Evolutionary conservation across 768 basidiomycete genomes (phyloP).

Genomic region (Mycena maculata): DNA sequence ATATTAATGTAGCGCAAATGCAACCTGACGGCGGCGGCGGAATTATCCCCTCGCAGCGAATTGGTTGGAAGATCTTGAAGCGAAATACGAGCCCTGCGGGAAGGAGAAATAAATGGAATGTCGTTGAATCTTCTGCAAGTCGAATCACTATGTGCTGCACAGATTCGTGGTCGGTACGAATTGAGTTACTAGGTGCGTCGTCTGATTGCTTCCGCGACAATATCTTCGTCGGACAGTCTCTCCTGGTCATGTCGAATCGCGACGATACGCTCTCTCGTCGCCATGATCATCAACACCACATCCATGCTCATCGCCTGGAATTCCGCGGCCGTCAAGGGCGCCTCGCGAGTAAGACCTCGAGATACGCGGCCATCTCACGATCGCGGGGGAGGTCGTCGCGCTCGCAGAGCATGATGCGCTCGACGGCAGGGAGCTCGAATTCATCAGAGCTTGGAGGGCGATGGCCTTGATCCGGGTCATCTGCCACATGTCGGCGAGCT

Average conservation of each 20-base stretch:
- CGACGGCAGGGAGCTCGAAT: neutral
- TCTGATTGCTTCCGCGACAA: conserved; percentile 13
- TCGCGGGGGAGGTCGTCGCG: neutral
- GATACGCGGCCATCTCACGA: conserved; percentile 1
- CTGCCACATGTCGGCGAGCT: conserved; percentile 24
- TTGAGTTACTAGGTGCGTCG: too few species aligned
- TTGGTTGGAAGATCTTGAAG: too few species aligned
- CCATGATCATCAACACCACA: conserved; percentile 6
- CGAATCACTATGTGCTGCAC: too few species aligned
- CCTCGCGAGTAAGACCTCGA: conserved; percentile 10
- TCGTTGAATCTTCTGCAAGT: too few species aligned
- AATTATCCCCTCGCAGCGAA: too few species aligned
- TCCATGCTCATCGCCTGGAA: conserved; percentile 17
- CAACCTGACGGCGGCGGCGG: too few species aligned
- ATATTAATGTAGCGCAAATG: too few species aligned
- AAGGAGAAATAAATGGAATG: too few species aligned
- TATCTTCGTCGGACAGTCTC: neutral
- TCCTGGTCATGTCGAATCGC: neutral
- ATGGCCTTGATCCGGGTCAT: neutral
- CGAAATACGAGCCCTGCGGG: too few species aligned
- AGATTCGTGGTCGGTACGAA: too few species aligned
- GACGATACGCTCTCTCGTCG: conserved; percentile 17
- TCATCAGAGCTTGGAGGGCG: neutral
- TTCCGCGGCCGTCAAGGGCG: conserved; percentile 9
- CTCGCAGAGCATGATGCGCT: conserved; percentile 13